Conservation (phyloP, 2,329 filamentous ascomycete species). For the Aspergillus texensis region DNA sequence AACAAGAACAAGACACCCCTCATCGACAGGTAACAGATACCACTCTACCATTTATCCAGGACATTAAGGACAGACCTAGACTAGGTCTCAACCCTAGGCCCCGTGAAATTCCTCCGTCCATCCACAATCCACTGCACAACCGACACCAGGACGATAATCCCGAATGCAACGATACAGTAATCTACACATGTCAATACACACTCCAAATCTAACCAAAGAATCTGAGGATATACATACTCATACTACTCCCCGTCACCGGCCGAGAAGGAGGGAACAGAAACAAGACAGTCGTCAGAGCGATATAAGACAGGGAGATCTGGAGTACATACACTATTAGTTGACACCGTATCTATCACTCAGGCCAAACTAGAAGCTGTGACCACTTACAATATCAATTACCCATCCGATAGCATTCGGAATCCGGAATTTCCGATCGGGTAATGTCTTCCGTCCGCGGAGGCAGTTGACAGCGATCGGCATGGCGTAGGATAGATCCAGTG, state of each 20-base stretch:
- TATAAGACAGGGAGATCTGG: slow-evolving; percentile 59
- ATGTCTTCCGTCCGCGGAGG: slow-evolving; percentile 64
- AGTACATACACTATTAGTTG: slow-evolving; percentile 30
- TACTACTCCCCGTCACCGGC: slow-evolving; percentile 66
- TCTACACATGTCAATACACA: slow-evolving; percentile 22
- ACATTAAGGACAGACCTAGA: no score
- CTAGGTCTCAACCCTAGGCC: slow-evolving; percentile 43
- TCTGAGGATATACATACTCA: slow-evolving; percentile 55
- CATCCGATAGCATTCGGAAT: slow-evolving; percentile 59
- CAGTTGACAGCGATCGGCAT: slow-evolving; percentile 73
- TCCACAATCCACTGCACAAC: slow-evolving; percentile 62
- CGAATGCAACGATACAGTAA: slow-evolving; percentile 55
- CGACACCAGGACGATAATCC: slow-evolving; percentile 59
- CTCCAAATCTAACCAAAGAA: no score
- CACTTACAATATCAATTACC: slow-evolving; percentile 57
- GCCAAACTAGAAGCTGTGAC: neutral
- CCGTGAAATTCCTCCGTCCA: slow-evolving; percentile 61
- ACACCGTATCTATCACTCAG: neutral
- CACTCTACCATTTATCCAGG: no score
- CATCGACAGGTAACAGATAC: neutral
- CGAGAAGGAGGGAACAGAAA: slow-evolving; percentile 72
- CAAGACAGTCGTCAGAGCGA: slow-evolving; percentile 69
- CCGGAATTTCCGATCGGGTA: slow-evolving; percentile 63
- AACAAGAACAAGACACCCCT: neutral
- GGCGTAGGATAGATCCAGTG: slow-evolving; percentile 71